Evolutionary conservation across 805 yeast species (phyloP).

Genomic region (Barnettozyma californica): DNA sequence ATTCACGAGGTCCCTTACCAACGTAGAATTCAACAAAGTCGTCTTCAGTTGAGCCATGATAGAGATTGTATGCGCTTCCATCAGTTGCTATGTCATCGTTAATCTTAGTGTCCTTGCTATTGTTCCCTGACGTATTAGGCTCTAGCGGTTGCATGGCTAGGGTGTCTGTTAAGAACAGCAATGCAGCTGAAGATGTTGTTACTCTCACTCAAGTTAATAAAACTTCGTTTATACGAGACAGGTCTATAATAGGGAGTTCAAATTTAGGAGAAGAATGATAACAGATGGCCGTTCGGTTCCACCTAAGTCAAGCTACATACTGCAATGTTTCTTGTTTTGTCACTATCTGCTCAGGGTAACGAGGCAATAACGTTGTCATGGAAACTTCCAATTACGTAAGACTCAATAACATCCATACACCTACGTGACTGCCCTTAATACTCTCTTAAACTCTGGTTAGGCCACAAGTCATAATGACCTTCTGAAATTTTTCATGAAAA

Average conservation of each 20-base stretch:
- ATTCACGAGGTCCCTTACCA: constrained; percentile 16
- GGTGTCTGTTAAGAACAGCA: not conserved
- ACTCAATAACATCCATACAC: not conserved
- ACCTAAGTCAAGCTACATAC: not conserved
- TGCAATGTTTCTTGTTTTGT: no score
- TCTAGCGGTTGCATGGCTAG: not conserved
- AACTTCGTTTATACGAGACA: not conserved
- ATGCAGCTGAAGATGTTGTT: not conserved
- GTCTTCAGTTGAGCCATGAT: not conserved
- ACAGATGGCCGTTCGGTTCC: not conserved
- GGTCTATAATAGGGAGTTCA: not conserved
- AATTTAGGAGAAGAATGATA: not conserved
- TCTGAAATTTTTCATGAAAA: not conserved
- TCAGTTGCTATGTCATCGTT: not conserved
- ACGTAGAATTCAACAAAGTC: constrained; percentile 33
- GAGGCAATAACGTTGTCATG: not conserved
- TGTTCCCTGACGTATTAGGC: not conserved
- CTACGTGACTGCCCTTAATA: not conserved
- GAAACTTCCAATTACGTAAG: no score
- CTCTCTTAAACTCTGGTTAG: not conserved
- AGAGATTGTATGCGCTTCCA: not conserved
- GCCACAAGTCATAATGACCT: not conserved
- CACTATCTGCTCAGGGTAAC: not conserved
- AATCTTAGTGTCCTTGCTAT: not conserved
- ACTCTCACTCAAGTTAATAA: not conserved